Base-by-base conservation (phyloP, 2,329 filamentous ascomycete species). In the Daldinia sp. region DNA sequence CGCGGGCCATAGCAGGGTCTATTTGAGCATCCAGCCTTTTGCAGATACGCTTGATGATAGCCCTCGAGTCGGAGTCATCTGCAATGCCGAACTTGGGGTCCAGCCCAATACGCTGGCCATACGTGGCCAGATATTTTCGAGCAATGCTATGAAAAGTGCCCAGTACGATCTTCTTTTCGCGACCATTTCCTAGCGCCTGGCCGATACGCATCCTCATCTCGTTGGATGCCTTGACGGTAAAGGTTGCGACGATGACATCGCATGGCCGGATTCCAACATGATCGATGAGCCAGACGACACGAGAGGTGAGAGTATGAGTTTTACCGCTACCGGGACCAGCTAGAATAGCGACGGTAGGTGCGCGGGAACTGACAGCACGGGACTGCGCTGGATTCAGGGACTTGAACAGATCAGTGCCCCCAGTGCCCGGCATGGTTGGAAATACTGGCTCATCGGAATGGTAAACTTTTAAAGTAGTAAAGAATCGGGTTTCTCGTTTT, bases 111-210 rank as follows among this genome's bases (percentile, higher is more conserved):
- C 92, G 85, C 75, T 93, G 88, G 42, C 96, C 95, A 78, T 98
- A 98, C 28, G 88, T 87, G 44, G 90, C 88, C 15, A 99, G 83
- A 77, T 97, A 98, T 65, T 93, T 89, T 50, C 93, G 87, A 60
- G 94, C 90, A 72, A 99, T 94, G 54, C 94, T 97, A 81, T 99
- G 95, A 74, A 99, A 98, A 0, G 96, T 99, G 18, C 95, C 95
- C 3, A 99, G 84, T 35, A 98, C 87, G 71, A 99, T 85, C 74
- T 90, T 92, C 61, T 87, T 90, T 77, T 94, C 92, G 15, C 90
- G 82, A 5, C 90, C 90, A 67, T 91, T 87, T 1, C 94, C 94
- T n/a, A 98, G 85, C n/a, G 93, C 86, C 65, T 87, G 90, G 0
- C 90, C 89, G 63, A 98, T 93, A 6, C 95, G 89, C 76, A 93